A percentile compares a stretch with the other conserved stretches of the same genome.
These are phyloP conservation scores for Fusarium albosuccineum DNA, from an alignment of 2,329 filamentous ascomycete species.

Conservation along the genomic window DNA sequence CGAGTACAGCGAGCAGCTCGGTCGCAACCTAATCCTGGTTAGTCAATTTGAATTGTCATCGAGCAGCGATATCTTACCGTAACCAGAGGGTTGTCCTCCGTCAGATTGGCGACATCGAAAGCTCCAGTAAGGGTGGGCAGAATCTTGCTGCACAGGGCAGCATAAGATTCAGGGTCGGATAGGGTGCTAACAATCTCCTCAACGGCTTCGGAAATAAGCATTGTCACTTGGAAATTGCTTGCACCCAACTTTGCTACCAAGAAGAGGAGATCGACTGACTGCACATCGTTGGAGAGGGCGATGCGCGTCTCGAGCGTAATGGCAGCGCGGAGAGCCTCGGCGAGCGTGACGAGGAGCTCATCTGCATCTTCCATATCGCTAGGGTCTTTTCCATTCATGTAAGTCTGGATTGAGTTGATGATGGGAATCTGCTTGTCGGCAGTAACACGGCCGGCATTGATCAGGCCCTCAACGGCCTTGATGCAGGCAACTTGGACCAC, in stretches of 20 bases:
- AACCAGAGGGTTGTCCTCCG: conserved; percentile 85
- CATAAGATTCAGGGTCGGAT: conserved; percentile 76
- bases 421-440: conserved; percentile 71
- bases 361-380: conserved; percentile 89
- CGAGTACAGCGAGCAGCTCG: conserved; percentile 84
- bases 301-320: conserved; percentile 84
- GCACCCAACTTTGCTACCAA: conserved; percentile 89
- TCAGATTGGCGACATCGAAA: conserved; percentile 88
- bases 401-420: conserved; percentile 75
- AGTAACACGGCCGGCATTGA: conserved; percentile 65
- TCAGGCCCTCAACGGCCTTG: conserved; percentile 81
- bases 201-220: conserved; percentile 90
- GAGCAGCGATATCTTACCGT: conserved; percentile 64
- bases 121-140: conserved; percentile 89
- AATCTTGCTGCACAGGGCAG: conserved; percentile 85
- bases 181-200: conserved; percentile 85
- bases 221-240: conserved; percentile 89
- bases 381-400: conserved; percentile 83
- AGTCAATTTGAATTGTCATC: conserved; percentile 25
- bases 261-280: conserved; percentile 87
- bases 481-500: conserved; percentile 94
- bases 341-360: conserved; percentile 89
- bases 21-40: conserved; percentile 73
- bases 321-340: conserved; percentile 85
- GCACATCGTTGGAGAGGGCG: conserved; percentile 77